Percentiles rank a stretch among this genome's conserved stretches.
Evolutionary conservation across 1,284 basidiomycete genomes (phyloP).

Genomic region (Agaricales sp.): DNA sequence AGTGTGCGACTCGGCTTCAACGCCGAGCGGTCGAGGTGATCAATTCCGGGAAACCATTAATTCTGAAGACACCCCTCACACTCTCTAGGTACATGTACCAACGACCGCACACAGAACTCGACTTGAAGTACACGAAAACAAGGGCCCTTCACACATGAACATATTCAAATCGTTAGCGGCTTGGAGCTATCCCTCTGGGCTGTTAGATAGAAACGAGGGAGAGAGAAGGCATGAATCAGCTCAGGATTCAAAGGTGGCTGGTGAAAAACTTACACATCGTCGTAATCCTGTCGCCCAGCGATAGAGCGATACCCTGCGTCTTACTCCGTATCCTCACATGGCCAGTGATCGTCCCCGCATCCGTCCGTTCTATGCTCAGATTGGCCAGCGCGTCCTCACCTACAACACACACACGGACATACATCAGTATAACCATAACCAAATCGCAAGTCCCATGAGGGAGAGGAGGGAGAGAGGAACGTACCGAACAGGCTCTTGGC

Average conservation of each 20-base stretch:
- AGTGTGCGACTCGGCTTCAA: too few species aligned
- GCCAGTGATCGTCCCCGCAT: slow-evolving; percentile 73
- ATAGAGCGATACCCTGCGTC: slow-evolving; percentile 92
- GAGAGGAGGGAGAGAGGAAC: slow-evolving; percentile 17
- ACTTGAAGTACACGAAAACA: too few species aligned
- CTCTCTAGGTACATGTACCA: too few species aligned
- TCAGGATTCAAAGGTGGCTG: too few species aligned
- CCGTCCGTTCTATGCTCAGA: slow-evolving; percentile 86
- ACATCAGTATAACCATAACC: slow-evolving; percentile 1
- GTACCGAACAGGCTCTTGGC: slow-evolving; percentile 82
- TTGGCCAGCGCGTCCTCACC: slow-evolving; percentile 97
- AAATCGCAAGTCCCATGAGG: neutral
- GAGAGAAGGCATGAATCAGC: neutral
- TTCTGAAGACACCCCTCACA: too few species aligned
- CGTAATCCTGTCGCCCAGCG: slow-evolving; percentile 82
- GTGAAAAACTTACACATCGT: neutral
- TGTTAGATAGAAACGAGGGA: neutral
- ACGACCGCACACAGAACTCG: too few species aligned
- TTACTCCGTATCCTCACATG: slow-evolving; percentile 92
- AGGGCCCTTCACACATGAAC: too few species aligned
- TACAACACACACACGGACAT: slow-evolving; percentile 19
- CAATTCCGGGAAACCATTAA: too few species aligned
- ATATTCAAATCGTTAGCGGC: neutral
- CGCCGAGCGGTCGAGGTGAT: too few species aligned
- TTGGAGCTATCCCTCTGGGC: neutral